These are phyloP conservation scores for Mycena latifolia DNA, from an alignment of 768 basidiomycete genomes.

Conservation along the genomic window DNA sequence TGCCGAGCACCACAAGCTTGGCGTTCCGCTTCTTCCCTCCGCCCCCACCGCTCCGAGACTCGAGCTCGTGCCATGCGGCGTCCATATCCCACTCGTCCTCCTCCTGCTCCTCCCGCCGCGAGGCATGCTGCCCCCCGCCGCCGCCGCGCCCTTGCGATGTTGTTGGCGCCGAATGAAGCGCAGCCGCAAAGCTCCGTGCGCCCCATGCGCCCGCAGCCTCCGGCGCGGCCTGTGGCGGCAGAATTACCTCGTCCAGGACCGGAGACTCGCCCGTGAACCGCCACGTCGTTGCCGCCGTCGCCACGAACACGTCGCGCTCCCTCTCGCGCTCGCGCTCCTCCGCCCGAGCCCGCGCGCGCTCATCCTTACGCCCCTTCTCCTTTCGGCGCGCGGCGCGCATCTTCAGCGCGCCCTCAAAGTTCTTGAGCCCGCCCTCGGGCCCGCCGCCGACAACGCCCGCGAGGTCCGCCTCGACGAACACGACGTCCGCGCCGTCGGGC, in stretches of 20 bases:
- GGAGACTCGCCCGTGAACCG: constrained; percentile 41
- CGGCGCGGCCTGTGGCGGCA: constrained; percentile 40
- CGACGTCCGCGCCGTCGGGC: constrained; percentile 92
- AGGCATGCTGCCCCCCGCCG: constrained; percentile 40
- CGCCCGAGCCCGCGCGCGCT: constrained; percentile 81
- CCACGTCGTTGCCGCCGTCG: constrained; percentile 33
- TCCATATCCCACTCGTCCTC: constrained; percentile 86
- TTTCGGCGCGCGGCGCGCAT: constrained; percentile 78
- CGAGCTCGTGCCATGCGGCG: constrained; percentile 84
- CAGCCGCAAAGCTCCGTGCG: constrained; percentile 84
- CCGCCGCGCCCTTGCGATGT: constrained; percentile 40
- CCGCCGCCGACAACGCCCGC: constrained; percentile 81
- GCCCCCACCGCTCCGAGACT: constrained; percentile 58
- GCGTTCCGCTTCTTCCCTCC: constrained; percentile 70
- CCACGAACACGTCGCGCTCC: constrained; percentile 47
- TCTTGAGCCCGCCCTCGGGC: constrained; percentile 73
- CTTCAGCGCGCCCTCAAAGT: constrained; percentile 87
- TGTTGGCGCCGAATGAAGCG: constrained; percentile 66
- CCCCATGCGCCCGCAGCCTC: constrained; percentile 77
- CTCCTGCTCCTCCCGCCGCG: constrained; percentile 47
- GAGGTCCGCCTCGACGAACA: constrained; percentile 93
- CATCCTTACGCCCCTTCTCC: constrained; percentile 89
- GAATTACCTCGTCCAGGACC: constrained; percentile 40
- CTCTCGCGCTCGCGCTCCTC: constrained; percentile 83
- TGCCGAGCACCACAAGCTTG: constrained; percentile 79